These are phyloP conservation scores for Miamiensis avidus DNA, from an alignment of 169 alveolate species.

Conservation along the genomic window DNA sequence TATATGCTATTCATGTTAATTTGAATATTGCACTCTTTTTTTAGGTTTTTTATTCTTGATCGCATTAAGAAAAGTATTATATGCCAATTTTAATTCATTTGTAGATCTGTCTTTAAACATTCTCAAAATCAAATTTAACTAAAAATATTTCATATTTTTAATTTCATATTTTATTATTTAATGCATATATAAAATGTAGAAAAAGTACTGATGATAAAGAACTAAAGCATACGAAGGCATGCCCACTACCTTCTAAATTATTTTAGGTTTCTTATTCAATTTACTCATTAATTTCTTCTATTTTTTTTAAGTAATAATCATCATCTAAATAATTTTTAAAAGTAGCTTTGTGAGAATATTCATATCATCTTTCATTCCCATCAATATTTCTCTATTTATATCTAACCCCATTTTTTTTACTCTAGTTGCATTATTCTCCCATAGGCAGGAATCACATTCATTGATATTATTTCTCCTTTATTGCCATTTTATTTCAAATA, in stretches of 20 bases:
- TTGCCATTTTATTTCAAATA: too few relatives aligned
- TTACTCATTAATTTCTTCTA: background rate
- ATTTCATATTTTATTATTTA: too few relatives aligned
- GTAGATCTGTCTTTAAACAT: background rate
- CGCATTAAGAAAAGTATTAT: background rate
- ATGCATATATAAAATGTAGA: too few relatives aligned
- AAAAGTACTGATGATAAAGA: background rate
- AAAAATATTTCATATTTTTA: too few relatives aligned
- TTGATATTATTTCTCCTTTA: background rate
- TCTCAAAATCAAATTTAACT: background rate
- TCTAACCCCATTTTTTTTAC: background rate
- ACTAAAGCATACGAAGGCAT: background rate
- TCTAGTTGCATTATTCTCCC: background rate
- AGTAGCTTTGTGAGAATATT: background rate
- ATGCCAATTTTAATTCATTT: background rate
- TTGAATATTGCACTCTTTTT: too few relatives aligned
- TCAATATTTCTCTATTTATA: background rate
- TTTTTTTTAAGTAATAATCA: too few relatives aligned
- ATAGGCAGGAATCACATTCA: background rate
- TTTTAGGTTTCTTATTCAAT: background rate
- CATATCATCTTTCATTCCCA: background rate
- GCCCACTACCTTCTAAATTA: background rate
- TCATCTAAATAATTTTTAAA: background rate
- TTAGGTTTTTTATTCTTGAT: too few relatives aligned
- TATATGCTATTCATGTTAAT: too few relatives aligned